Evolutionary conservation across 1,139 yeast genomes (phyloP).

Genomic region (Candida albicans): DNA sequence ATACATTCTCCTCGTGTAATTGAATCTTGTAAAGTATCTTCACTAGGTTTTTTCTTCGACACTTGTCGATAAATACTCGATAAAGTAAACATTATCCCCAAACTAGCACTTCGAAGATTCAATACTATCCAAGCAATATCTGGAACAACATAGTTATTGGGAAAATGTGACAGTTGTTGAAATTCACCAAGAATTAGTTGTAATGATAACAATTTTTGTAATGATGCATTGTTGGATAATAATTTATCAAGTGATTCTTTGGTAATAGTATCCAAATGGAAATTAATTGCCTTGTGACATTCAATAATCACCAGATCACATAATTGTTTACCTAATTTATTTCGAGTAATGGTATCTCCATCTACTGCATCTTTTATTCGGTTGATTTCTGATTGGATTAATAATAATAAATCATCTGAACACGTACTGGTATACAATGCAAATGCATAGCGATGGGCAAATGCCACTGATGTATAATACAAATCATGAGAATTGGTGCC

Average conservation of each 20-base stretch:
- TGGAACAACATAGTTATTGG: constrained; percentile 39
- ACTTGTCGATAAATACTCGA: constrained; percentile 60
- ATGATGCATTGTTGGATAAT: constrained; percentile 60
- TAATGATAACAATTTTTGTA: constrained; percentile 62
- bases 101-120: constrained; percentile 68
- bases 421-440: constrained; percentile 65
- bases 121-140: constrained; percentile 68
- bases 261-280: constrained; percentile 61
- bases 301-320: constrained; percentile 55
- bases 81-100: constrained; percentile 73
- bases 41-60: constrained; percentile 49
- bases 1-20: constrained; percentile 58
- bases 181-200: constrained; percentile 69
- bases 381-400: constrained; percentile 49
- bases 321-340: constrained; percentile 34
- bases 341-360: constrained; percentile 27
- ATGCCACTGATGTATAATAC: constrained; percentile 52
- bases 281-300: constrained; percentile 66
- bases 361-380: constrained; percentile 32
- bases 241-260: constrained; percentile 71
- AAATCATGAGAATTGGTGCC: constrained; percentile 30
- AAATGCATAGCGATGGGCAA: constrained; percentile 65
- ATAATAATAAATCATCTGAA: constrained; percentile 65
- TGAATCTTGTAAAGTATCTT: constrained; percentile 55
- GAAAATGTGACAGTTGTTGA: constrained; percentile 17